Evolutionary conservation across 108 stramenopile species (phyloP), one percentile per base, ranked within the genome.

Genomic region (Nannochloropsis gaditana): DNA sequence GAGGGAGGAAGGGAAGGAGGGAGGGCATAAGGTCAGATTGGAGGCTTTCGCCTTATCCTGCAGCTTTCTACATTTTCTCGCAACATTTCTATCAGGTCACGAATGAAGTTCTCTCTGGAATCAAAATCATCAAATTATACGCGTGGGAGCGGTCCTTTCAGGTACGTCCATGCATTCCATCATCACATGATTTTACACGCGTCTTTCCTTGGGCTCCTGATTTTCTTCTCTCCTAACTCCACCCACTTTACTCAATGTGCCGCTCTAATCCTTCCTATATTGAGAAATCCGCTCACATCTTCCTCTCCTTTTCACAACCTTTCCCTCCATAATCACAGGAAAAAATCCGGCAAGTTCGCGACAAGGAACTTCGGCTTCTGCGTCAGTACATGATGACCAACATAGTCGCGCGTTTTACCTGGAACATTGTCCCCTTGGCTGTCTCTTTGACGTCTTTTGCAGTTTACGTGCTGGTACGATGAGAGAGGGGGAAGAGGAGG

Each of bases 81-180:
- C 15, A 15, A 10, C 47, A 11, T 50, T 50, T 50, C 47, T 15
- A 50, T 50, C 47, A 80, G 80, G 80, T 80, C 19, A 96, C 95
- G 79, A 91, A 90, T 82, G 97, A 98, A 87, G 92, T 94, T 21
- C 83, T 98, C 83, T 85, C 88, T 9, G 89, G 91, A 43, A 96
- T 97, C 92, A 96, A 96, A 90, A 91, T 96, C 45, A 90, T 98
- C 89, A 98, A 98, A 90, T 90, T 95, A 17, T 94, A 95, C 86
- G 97, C 95, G 11, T 98, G 96, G 96, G 96, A 96, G 88, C 91
- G 92, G 50, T 84, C 92, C 44, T 84, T 87, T 9, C 21, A 43
- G 43, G 41, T 21, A 11, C 41, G 31, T 31, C 31, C 31, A 31
- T 31, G 31, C 31, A 1, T 31, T 31, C 1, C 1, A 31, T 31